A percentile compares a stretch with the other conserved stretches of the same genome.
Conservation (phyloP, 2,329 filamentous ascomycete species). For the Camillea tinctor region DNA sequence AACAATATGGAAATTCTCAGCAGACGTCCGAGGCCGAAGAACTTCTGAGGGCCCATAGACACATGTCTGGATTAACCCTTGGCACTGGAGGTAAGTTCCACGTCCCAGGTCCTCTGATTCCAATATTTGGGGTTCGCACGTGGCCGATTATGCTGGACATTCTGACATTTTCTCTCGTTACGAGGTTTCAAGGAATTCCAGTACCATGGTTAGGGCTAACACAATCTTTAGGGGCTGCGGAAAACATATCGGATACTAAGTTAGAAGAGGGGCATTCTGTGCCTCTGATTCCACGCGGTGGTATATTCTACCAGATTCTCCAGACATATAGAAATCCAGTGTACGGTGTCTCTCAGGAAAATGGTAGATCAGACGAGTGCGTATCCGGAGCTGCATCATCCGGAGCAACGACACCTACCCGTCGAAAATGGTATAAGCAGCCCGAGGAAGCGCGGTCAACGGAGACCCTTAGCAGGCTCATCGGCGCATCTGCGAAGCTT, state of each 20-base stretch:
- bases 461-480: conserved; percentile 42
- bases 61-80: background rate
- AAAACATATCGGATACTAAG: background rate
- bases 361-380: conserved; percentile 12
- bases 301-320: conserved; percentile 26
- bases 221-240: background rate
- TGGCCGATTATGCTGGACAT: background rate
- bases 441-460: conserved; percentile 35
- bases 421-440: conserved; percentile 43
- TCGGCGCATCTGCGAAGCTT: conserved; percentile 28
- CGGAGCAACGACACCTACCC: conserved; percentile 38
- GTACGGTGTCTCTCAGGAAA: conserved; percentile 17
- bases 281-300: conserved; percentile 13
- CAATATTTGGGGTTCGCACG: background rate
- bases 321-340: conserved; percentile 20
- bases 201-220: background rate
- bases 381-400: conserved; percentile 30
- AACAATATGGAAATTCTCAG: background rate
- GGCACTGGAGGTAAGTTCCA: background rate
- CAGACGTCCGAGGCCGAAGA: conserved; percentile 16
- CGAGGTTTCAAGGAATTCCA: background rate
- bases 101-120: background rate
- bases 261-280: conserved; percentile 10
- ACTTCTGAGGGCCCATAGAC: conserved; percentile 17
- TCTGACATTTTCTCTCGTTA: background rate